Evolutionary conservation across 2,329 filamentous ascomycete genomes (phyloP), one percentile per base, ranked within the genome.

Genomic region (Tolypocladium sp.): DNA sequence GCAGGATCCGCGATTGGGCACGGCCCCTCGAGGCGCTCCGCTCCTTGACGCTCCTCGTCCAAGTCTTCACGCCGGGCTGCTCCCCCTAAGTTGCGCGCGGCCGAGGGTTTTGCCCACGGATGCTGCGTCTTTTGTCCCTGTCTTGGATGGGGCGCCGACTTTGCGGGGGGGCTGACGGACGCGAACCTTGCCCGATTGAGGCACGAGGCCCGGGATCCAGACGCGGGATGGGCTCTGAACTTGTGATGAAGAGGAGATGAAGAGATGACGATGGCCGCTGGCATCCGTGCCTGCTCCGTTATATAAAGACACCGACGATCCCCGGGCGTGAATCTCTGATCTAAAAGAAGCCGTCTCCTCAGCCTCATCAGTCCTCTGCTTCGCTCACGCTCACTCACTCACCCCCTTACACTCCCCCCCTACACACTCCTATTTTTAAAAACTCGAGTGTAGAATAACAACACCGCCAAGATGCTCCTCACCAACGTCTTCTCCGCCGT

Each of bases 401-500:
- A 35, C 8, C 25, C 25, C 27, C 46, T 17, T 49, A 27, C 13
- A 13, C 22, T 12, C 22, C 22, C 22, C 6, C 22, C 17, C 4
- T 49, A 13, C 13, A 49, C 27, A 49, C 9, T 17, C 27, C 49
- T 35, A 13, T 20, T n/a, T n/a, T n/a, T n/a, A n/a, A n/a, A n/a
- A n/a, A n/a, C n/a, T n/a, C n/a, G n/a, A n/a, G n/a, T n/a, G n/a
- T n/a, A n/a, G n/a, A n/a, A n/a, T n/a, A n/a, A 42, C 2, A 53
- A 1, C 33, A 27, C 38, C 25, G n/a, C 41, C 55, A 27, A 37
- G 12, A 70, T 69, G 66, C 63, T 61, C 61, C 58, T 70, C 49
- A 51, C 60, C 57, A 64, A 62, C 44, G 30, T 66, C 56, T 55
- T 71, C 62, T 55, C 63, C 54, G 57, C 66, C 37, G 52, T 63